Percentiles rank a stretch among this genome's conserved stretches.
Evolutionary conservation across 805 yeast species (phyloP).

Genomic region (Starmerella powellii): DNA sequence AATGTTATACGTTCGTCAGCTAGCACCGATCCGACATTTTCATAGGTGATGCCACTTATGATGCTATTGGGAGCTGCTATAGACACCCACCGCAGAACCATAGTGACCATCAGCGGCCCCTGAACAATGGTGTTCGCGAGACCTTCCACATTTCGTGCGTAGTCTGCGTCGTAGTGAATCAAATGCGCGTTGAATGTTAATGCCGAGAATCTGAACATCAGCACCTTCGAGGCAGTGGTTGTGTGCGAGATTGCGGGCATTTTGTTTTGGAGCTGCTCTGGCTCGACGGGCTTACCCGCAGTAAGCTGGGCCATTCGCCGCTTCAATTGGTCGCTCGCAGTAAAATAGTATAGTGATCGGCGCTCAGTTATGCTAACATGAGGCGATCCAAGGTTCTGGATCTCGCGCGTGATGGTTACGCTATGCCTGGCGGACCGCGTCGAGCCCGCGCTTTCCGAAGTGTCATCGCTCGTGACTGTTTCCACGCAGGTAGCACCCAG

Average conservation of each 20-base stretch:
- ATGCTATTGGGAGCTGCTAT: conserved; percentile 11
- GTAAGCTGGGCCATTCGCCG: not conserved
- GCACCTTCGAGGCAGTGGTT: conserved; percentile 33
- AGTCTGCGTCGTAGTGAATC: conserved; percentile 59
- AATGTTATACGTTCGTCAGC: not conserved
- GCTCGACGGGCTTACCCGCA: not conserved
- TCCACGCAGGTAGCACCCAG: conserved; percentile 42
- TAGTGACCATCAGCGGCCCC: conserved; percentile 66
- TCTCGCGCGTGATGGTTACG: conserved; percentile 45
- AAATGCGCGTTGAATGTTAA: conserved; percentile 73
- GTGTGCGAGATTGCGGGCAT: conserved; percentile 18
- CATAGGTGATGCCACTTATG: conserved; percentile 35
- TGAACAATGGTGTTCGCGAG: conserved; percentile 56
- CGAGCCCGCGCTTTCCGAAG: not conserved
- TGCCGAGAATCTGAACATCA: conserved; percentile 55
- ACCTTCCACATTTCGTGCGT: conserved; percentile 44
- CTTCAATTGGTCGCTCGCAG: not conserved
- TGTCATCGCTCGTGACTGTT: conserved; percentile 29
- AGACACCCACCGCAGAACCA: conserved; percentile 43
- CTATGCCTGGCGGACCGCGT: conserved; percentile 22
- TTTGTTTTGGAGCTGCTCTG: not conserved
- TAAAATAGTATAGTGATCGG: conserved; percentile 51
- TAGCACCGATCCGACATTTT: conserved; percentile 39
- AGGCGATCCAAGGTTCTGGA: conserved; percentile 26
- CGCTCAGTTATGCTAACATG: conserved; percentile 37